Evolutionary conservation across 352 stramenopile species (phyloP).

Genomic region (Globisporangium radiosum): DNA sequence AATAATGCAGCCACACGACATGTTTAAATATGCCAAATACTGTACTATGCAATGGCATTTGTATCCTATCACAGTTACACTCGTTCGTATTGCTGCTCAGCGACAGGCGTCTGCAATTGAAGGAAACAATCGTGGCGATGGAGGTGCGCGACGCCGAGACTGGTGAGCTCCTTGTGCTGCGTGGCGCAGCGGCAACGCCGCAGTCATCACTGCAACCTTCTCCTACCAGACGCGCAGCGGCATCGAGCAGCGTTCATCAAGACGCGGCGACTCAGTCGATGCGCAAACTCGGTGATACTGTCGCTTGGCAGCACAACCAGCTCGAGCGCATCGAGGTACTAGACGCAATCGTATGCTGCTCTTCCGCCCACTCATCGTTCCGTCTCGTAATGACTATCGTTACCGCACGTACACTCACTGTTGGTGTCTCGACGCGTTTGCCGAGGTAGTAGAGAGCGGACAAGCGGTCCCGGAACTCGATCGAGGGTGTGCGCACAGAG

Average conservation of each 20-base stretch:
- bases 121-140: constrained; percentile 1
- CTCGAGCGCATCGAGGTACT: constrained; percentile 38
- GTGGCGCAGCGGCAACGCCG: neutral
- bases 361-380: neutral
- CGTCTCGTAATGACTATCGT: no score
- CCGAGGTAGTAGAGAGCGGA: constrained; percentile 36
- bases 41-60: no score
- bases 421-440: neutral
- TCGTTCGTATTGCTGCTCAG: no score
- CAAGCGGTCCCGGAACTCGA: constrained; percentile 33
- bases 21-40: no score
- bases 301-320: constrained; percentile 51
- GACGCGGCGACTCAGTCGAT: constrained; percentile 56
- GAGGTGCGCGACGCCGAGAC: constrained; percentile 60
- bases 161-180: constrained; percentile 39
- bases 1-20: no score
- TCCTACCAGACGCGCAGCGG: neutral
- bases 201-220: neutral
- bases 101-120: no score
- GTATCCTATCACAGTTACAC: no score
- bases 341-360: neutral
- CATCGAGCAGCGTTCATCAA: constrained; percentile 7
- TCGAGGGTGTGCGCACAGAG: constrained; percentile 42
- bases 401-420: neutral
- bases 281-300: constrained; percentile 32